A percentile compares a stretch with the other conserved stretches of the same genome.
phyloP scores from a whole-genome alignment of 192 early-diverging fungal species.

The Obelidium mucronatum region DNA sequence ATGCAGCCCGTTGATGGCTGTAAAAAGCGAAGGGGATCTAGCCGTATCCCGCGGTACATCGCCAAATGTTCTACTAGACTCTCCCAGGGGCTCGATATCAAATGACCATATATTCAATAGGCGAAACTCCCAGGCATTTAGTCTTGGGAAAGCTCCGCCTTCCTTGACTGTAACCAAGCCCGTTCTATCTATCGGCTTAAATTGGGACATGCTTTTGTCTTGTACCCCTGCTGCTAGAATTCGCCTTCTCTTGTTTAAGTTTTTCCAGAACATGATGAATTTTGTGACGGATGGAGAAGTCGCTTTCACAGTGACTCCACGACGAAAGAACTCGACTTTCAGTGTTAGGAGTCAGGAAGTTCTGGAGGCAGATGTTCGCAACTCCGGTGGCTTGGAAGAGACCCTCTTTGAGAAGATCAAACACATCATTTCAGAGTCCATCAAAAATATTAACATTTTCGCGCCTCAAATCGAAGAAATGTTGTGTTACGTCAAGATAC shows the following conservation, averaged over 20 bases:
- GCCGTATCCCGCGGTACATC: constrained; percentile 7
- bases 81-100: constrained; percentile 21
- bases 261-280: constrained; percentile 39
- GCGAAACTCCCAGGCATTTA: not conserved
- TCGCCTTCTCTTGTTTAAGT: constrained; percentile 35
- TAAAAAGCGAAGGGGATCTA: constrained; percentile 24
- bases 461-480: constrained; percentile 10
- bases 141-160: constrained; percentile 1
- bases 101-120: constrained; percentile 25
- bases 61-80: constrained; percentile 16
- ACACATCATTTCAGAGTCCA: not conserved
- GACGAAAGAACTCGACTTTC: not conserved
- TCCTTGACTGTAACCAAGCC: constrained; percentile 8
- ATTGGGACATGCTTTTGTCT: constrained; percentile 29
- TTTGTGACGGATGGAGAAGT: constrained; percentile 46
- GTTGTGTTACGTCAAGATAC: constrained; percentile 53
- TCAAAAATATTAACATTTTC: constrained; percentile 5
- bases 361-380: not conserved
- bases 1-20: not conserved
- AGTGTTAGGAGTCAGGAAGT: not conserved
- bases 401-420: constrained; percentile 42
- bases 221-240: constrained; percentile 20
- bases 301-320: not conserved
- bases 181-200: constrained; percentile 32
- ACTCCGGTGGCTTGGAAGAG: not conserved